Evolutionary conservation across 169 alveolate species (phyloP).

Genomic region (Babesia sp.): DNA sequence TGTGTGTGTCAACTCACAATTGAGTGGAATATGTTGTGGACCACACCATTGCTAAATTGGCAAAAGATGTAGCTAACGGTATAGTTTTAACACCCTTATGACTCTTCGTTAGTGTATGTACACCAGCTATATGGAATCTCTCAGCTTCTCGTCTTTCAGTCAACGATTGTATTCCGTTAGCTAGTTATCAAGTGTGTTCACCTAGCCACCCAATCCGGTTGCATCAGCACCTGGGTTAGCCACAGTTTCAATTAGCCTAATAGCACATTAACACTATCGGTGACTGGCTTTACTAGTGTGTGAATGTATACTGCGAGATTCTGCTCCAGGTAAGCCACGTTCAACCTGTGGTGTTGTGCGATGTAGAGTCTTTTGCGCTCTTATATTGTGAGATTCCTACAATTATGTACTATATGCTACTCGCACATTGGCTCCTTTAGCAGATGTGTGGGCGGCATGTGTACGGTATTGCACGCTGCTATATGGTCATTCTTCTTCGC

Average conservation of each 20-base stretch:
- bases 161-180: not conserved
- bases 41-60: not conserved
- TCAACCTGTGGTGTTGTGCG: not conserved
- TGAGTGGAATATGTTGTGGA: not conserved
- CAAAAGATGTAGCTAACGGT: not conserved
- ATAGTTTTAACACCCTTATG: not conserved
- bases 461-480: not conserved
- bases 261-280: not conserved
- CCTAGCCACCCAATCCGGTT: slow-evolving; percentile 18
- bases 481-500: not conserved
- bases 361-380: not conserved
- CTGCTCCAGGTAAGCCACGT: slow-evolving; percentile 7
- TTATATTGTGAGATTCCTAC: not conserved
- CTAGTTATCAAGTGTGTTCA: not conserved
- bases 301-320: not conserved
- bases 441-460: not conserved
- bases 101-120: not conserved
- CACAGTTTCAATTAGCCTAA: not conserved
- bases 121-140: slow-evolving; percentile 2
- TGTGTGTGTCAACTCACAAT: not conserved
- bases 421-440: not conserved
- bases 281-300: not conserved
- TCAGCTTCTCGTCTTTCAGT: not conserved
- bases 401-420: not conserved
- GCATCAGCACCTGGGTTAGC: not conserved